phyloP scores from a whole-genome alignment of 176 grass and related monocot species.

The Oryza rufipogon region DNA sequence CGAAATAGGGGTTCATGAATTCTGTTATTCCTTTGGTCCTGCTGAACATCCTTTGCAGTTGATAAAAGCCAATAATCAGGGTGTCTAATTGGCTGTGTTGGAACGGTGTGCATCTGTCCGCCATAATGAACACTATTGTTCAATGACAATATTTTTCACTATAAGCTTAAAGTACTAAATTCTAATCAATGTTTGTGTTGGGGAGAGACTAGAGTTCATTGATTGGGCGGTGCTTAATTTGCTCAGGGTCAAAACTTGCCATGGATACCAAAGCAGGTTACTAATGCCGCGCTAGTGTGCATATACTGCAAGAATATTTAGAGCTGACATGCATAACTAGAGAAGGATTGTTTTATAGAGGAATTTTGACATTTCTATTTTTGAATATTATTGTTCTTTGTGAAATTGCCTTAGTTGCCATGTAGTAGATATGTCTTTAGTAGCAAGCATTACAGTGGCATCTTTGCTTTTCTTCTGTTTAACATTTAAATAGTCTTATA shows the following conservation, averaged over 20 bases:
- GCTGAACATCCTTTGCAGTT: neutral
- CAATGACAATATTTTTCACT: neutral
- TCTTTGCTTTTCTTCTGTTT: neutral
- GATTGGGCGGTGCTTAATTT: neutral
- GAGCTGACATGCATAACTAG: neutral
- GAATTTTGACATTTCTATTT: neutral
- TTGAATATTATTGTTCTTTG: neutral
- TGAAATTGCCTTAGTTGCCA: neutral
- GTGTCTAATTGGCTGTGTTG: too few species aligned
- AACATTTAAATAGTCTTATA: neutral
- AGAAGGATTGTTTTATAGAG: neutral
- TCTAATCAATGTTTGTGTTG: neutral
- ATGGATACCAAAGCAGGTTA: neutral
- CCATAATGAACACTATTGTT: neutral
- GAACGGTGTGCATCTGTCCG: too few species aligned
- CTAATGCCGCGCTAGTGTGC: neutral
- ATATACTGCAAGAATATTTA: neutral
- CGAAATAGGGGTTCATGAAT: neutral
- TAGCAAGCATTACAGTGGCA: neutral
- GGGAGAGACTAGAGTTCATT: constrained; percentile 4
- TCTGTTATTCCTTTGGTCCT: neutral
- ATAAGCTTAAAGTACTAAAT: neutral
- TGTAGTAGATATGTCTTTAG: neutral
- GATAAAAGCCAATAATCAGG: neutral
- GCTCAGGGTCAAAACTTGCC: neutral